These are phyloP conservation scores for Gossypium lobatum DNA, from an alignment of 441 rosid genomes.

Conservation along the genomic window DNA sequence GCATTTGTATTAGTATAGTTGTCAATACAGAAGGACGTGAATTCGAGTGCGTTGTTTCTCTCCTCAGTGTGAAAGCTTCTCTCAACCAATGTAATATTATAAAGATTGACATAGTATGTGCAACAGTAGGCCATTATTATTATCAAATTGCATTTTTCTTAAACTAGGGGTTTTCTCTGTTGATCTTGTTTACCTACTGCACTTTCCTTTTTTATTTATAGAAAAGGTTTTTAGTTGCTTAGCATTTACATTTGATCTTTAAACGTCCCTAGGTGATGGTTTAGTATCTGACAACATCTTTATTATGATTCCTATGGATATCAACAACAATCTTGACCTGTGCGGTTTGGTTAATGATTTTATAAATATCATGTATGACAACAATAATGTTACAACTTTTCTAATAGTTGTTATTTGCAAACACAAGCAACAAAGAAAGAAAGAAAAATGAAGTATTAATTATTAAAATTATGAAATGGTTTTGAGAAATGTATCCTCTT, in stretches of 20 bases:
- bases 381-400: conserved; percentile 70
- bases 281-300: conserved; percentile 58
- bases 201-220: conserved; percentile 15
- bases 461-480: background rate
- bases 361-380: conserved; percentile 78
- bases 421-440: background rate
- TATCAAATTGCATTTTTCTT: background rate
- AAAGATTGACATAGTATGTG: too few species aligned
- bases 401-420: conserved; percentile 77
- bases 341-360: conserved; percentile 82
- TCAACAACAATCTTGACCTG: conserved; percentile 59
- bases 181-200: conserved; percentile 28
- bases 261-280: conserved; percentile 10
- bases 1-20: too few species aligned
- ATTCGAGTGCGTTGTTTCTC: too few species aligned
- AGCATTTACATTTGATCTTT: conserved; percentile 3
- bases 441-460: too few species aligned
- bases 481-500: background rate
- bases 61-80: too few species aligned
- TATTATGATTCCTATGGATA: conserved; percentile 62
- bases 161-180: conserved; percentile 27
- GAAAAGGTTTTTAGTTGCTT: conserved; percentile 23
- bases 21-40: too few species aligned
- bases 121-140: too few species aligned
- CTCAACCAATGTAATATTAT: too few species aligned